Evolutionary conservation across 768 basidiomycete species (phyloP).

Genomic region (Hemileccinum rubropunctum): DNA sequence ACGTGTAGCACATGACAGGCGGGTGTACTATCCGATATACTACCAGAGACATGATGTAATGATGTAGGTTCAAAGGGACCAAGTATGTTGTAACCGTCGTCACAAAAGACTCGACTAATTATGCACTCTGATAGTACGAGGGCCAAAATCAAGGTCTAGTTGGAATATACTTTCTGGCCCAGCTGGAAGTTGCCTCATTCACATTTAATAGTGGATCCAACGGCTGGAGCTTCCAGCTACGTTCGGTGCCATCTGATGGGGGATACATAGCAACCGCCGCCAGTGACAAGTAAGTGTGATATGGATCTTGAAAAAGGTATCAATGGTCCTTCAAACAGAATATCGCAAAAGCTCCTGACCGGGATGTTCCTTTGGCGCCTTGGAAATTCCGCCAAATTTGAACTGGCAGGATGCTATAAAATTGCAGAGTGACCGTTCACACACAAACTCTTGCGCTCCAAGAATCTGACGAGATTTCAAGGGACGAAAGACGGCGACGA

Average conservation of each 20-base stretch:
- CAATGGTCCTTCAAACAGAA: conserved; percentile 1
- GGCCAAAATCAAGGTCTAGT: conserved; percentile 12
- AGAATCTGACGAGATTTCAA: conserved; percentile 55
- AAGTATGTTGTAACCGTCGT: too few species aligned
- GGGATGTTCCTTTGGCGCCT: conserved; percentile 75
- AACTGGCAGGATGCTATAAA: conserved; percentile 83
- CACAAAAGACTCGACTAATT: too few species aligned
- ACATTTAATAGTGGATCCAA: conserved; percentile 76
- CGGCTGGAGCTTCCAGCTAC: conserved; percentile 54
- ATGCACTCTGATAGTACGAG: not conserved
- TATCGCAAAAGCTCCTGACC: conserved; percentile 43
- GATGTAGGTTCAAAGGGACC: too few species aligned
- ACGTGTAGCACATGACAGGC: conserved; percentile 36
- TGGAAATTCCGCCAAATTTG: conserved; percentile 85
- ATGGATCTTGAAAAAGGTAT: conserved; percentile 65
- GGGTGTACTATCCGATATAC: conserved; percentile 53
- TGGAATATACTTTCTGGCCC: conserved; percentile 64
- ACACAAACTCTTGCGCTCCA: conserved; percentile 54
- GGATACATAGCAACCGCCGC: conserved; percentile 75
- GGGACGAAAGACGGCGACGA: not conserved
- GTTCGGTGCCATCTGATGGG: conserved; percentile 31
- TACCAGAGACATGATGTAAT: conserved; percentile 34
- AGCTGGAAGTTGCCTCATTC: conserved; percentile 56
- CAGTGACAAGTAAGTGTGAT: conserved; percentile 90
- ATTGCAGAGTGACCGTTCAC: conserved; percentile 49